A percentile compares a stretch with the other conserved stretches of the same genome.
Conservation (phyloP, 2,329 filamentous ascomycete genomes). For the Emydomyces testavorans region DNA sequence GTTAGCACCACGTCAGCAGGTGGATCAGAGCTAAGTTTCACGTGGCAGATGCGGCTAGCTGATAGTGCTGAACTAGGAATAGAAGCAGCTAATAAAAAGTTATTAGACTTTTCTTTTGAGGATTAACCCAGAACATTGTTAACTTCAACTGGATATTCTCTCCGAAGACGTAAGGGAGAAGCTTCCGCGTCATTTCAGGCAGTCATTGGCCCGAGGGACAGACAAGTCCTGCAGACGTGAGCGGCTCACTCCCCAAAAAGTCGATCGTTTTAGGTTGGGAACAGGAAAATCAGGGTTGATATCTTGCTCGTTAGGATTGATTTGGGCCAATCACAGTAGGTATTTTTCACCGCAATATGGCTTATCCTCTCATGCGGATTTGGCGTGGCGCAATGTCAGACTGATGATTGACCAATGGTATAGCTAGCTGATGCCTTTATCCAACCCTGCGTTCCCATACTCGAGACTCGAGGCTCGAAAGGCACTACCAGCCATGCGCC, state of each 20-base stretch:
- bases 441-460: background rate
- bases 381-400: background rate
- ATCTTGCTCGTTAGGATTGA: background rate
- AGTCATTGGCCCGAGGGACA: background rate
- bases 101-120: too few species aligned
- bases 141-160: background rate
- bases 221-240: background rate
- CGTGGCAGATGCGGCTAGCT: constrained; percentile 9
- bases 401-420: constrained; percentile 2
- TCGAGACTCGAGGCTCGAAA: background rate
- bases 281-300: background rate
- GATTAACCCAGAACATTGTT: background rate
- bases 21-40: constrained; percentile 7
- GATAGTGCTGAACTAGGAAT: too few species aligned
- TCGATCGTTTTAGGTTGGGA: background rate
- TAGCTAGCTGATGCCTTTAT: too few species aligned
- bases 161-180: background rate
- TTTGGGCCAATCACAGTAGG: constrained; percentile 7
- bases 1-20: background rate
- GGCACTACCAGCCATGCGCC: background rate
- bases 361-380: background rate
- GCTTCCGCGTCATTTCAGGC: background rate
- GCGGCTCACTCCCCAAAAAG: background rate
- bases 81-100: background rate
- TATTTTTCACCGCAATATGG: constrained; percentile 3